Percentiles rank a stretch among this genome's conserved stretches.
Conservation (phyloP, 148 eudicot genomes). For the Rhododendron griersonianum region DNA sequence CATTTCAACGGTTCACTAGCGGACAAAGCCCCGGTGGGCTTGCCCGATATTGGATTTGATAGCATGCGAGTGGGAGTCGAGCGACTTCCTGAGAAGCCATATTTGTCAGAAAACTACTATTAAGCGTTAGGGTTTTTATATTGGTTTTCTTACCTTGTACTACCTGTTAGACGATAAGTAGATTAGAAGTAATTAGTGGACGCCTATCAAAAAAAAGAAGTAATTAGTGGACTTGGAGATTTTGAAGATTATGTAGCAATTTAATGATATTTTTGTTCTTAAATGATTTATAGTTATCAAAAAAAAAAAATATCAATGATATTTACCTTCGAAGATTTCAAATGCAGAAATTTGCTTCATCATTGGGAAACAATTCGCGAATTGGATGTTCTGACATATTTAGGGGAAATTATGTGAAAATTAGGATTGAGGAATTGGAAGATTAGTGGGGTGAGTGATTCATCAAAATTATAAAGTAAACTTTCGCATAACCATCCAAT, state of each 20-base stretch:
- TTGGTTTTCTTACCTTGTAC: not conserved
- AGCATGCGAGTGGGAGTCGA: too few relatives aligned
- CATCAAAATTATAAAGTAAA: not conserved
- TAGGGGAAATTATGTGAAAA: not conserved
- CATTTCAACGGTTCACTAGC: too few relatives aligned
- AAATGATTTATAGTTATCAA: too few relatives aligned
- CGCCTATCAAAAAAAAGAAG: not conserved
- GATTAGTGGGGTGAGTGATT: not conserved
- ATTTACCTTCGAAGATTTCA: not conserved
- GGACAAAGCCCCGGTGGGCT: too few relatives aligned
- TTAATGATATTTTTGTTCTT: not conserved
- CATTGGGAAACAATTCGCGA: not conserved
- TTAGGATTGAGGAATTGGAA: not conserved
- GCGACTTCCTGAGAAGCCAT: too few relatives aligned
- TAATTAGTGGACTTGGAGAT: not conserved
- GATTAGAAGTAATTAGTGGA: not conserved
- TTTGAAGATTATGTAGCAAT: not conserved
- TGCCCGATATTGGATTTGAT: too few relatives aligned
- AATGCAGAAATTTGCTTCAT: not conserved
- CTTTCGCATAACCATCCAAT: not conserved
- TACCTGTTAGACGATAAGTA: not conserved
- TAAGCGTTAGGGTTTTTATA: too few relatives aligned
- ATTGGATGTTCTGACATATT: not conserved
- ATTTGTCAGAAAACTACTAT: too few relatives aligned
- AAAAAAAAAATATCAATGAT: not conserved